Percentiles rank a stretch among this genome's conserved stretches.
These are phyloP conservation scores for Heterotrichella gracilis DNA, from an alignment of 352 stramenopile genomes.

Conservation along the genomic window DNA sequence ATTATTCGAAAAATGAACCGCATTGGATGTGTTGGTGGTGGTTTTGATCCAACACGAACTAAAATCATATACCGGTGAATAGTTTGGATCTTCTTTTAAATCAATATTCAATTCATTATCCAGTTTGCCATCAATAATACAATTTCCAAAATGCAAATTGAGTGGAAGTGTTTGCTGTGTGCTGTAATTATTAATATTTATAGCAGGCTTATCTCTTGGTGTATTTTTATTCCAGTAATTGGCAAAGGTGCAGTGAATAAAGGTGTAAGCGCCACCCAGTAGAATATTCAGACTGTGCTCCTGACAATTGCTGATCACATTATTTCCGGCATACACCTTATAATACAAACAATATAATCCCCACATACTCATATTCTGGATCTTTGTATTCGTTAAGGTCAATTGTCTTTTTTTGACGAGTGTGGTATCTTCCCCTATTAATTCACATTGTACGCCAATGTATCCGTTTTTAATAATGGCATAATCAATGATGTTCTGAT, in stretches of 20 bases:
- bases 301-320: constrained; percentile 3
- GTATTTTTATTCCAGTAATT: not conserved
- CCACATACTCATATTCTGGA: not conserved
- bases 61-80: not conserved
- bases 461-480: constrained; percentile 2
- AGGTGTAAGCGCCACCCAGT: not conserved
- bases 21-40: not conserved
- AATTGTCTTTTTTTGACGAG: not conserved
- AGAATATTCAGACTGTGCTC: not conserved
- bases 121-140: not conserved
- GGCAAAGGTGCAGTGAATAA: constrained; percentile 5
- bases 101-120: not conserved
- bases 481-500: not conserved
- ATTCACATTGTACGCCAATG: not conserved
- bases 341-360: not conserved
- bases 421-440: not conserved
- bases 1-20: not conserved
- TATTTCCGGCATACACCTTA: not conserved
- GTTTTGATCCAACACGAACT: not conserved
- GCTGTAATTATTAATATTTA: not conserved
- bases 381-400: not conserved
- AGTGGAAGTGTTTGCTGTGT: not conserved
- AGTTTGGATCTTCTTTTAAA: not conserved
- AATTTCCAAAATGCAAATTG: not conserved
- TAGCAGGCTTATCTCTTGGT: not conserved